Evolutionary conservation across 768 basidiomycete species (phyloP), one percentile per base, ranked within the genome.

Genomic region (Panus rudis): DNA sequence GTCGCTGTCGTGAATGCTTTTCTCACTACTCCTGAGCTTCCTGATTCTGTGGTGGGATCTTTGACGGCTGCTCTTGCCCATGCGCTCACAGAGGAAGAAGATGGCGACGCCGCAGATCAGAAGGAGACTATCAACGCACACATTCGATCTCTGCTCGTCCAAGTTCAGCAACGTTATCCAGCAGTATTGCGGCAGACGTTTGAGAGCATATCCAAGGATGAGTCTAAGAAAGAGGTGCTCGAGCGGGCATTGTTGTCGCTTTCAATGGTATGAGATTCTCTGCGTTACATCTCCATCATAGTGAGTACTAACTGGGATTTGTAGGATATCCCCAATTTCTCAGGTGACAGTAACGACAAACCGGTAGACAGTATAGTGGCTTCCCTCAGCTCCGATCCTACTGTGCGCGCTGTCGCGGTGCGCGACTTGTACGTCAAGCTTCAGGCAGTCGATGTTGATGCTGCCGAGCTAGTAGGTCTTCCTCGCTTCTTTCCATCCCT

Each of bases 91-190:
- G 26, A 47, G 17, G 30, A 20, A 4, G 35, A 45, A 5, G 44
- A 40, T n/a, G 10, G 28, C 7, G 7, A 38, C 3, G 2, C 8
- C 11, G 20, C 37, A 6, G 20, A 37, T 4, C 26, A 12, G 4
- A 27, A 38, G 14, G 8, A 37, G n/a, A 38, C 42, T 8, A 4
- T 25, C 10, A 43, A 34, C n/a, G 23, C 41, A 8, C 53, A 51
- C 12, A 47, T 28, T 12, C 45, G 49, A 7, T 41, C 49, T 14
- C 54, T 87, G 0, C 66, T 92, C 27, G 67, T 72, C 7, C 63
- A 66, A 20, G 58, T 90, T 10, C 75, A 84, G 41, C 89, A 89
- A 51, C 77, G 84, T 16, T 68, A 85, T 52, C 73, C 81, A 0
- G 53, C 63, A 0, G 49, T 74, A 3, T 64, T 88, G 37, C 68